Conservation (phyloP, 441 rosid genomes). For the Iberis amara region DNA sequence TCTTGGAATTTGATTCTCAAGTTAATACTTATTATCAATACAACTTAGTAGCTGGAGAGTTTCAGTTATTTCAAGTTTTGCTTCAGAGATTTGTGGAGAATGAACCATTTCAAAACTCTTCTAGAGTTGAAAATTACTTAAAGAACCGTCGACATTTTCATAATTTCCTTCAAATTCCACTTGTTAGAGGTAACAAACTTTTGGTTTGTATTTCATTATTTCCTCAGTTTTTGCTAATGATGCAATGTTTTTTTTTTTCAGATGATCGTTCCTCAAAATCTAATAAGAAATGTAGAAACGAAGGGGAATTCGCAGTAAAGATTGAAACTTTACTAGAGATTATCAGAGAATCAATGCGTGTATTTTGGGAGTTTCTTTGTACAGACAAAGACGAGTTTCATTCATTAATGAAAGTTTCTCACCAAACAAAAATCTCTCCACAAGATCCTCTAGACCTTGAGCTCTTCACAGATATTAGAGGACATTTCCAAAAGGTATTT, state of each 20-base stretch:
- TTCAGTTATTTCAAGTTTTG: conserved; percentile 67
- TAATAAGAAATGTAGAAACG: conserved; percentile 30
- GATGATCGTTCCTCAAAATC: conserved; percentile 46
- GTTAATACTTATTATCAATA: conserved; percentile 34
- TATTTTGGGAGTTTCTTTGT: conserved; percentile 58
- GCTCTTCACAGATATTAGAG: conserved; percentile 41
- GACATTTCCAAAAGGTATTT: conserved; percentile 57
- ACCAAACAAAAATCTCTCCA: conserved; percentile 38
- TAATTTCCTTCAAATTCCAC: conserved; percentile 62
- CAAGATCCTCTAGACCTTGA: conserved; percentile 44
- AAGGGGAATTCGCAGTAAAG: conserved; percentile 38
- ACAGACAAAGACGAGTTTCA: conserved; percentile 42
- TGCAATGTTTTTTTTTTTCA: conserved; percentile 26
- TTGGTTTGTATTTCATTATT: neutral
- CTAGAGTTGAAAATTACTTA: conserved; percentile 53
- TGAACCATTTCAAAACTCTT: conserved; percentile 55
- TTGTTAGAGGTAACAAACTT: conserved; percentile 47
- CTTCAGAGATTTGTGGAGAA: conserved; percentile 61
- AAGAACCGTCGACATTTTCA: conserved; percentile 49
- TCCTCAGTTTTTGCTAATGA: neutral
- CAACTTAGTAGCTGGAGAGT: conserved; percentile 60
- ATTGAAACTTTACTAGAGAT: conserved; percentile 33
- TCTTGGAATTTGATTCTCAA: conserved; percentile 37
- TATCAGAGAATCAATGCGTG: conserved; percentile 44
- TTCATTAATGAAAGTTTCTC: conserved; percentile 28